Conservation (phyloP, 2,329 filamentous ascomycete species). For the Diplocarpon mali region DNA sequence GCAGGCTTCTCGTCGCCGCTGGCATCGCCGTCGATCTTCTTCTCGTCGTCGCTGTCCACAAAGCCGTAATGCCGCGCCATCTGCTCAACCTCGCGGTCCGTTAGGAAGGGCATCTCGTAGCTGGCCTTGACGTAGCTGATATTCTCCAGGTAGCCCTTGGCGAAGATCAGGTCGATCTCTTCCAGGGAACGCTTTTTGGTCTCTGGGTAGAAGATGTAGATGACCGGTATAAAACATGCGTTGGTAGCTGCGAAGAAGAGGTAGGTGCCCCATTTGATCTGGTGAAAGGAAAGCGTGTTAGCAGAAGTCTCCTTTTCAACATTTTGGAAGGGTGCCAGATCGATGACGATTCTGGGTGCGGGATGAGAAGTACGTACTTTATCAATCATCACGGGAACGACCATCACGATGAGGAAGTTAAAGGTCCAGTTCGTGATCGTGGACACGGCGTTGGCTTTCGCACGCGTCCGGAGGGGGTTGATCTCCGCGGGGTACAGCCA, state of each 20-base stretch:
- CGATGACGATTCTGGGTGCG: too few species aligned
- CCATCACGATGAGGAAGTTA: conserved; percentile 42
- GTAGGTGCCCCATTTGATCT: conserved; percentile 29
- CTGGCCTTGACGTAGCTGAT: conserved; percentile 49
- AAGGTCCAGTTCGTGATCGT: conserved; percentile 42
- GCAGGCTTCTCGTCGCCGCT: conserved; percentile 1
- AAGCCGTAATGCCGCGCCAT: conserved; percentile 24
- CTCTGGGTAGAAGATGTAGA: conserved; percentile 35
- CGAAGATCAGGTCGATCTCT: conserved; percentile 60
- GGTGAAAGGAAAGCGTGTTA: too few species aligned
- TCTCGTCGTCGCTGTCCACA: conserved; percentile 21
- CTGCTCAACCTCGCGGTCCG: conserved; percentile 39
- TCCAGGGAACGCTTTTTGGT: conserved; percentile 47
- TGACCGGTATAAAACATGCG: conserved; percentile 29
- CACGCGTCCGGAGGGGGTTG: conserved; percentile 47
- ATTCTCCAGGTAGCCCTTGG: conserved; percentile 46
- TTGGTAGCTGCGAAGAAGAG: conserved; percentile 30
- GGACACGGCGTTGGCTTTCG: conserved; percentile 51
- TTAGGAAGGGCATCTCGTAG: conserved; percentile 42
- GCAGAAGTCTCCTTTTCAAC: too few species aligned
- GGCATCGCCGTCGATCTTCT: conserved; percentile 15
- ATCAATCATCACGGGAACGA: conserved; percentile 30
- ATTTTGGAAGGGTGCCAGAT: too few species aligned
- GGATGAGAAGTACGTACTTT: neutral
- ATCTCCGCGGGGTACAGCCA: conserved; percentile 54